These are phyloP conservation scores for Solanum medicagineum DNA, from an alignment of 257 asterid genomes.

Conservation along the genomic window DNA sequence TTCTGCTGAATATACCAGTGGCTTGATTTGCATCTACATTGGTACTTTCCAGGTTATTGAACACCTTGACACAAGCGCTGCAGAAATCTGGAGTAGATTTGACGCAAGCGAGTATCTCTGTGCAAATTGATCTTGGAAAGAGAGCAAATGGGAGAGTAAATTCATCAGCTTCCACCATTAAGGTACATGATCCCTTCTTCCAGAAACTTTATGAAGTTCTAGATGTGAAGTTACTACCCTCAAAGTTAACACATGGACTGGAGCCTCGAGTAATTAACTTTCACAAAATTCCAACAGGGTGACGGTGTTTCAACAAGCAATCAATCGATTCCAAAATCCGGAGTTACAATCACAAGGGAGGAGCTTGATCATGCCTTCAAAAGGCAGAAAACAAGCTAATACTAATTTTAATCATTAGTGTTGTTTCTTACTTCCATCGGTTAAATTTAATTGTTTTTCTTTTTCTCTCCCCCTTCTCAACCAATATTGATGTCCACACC, in stretches of 20 bases:
- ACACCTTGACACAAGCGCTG: slow-evolving; percentile 70
- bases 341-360: slow-evolving; percentile 29
- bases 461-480: not conserved
- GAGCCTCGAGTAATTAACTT: not conserved
- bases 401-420: slow-evolving; percentile 14
- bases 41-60: slow-evolving; percentile 54
- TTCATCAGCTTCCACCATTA: slow-evolving; percentile 42
- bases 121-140: slow-evolving; percentile 82
- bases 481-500: not conserved
- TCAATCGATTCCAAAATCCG: slow-evolving; percentile 25
- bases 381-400: slow-evolving; percentile 67
- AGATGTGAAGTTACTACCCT: not conserved
- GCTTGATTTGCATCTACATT: not conserved
- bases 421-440: not conserved
- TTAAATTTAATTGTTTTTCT: not conserved
- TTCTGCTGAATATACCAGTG: not conserved
- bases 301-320: slow-evolving; percentile 16
- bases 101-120: slow-evolving; percentile 77
- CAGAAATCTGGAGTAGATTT: slow-evolving; percentile 81
- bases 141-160: slow-evolving; percentile 33
- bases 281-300: slow-evolving; percentile 16
- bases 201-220: not conserved
- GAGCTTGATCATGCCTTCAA: slow-evolving; percentile 45
- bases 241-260: not conserved
- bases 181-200: slow-evolving; percentile 30